phyloP scores from a whole-genome alignment of 2,329 filamentous ascomycete genomes.

The Beauveria scarabaeidicola region DNA sequence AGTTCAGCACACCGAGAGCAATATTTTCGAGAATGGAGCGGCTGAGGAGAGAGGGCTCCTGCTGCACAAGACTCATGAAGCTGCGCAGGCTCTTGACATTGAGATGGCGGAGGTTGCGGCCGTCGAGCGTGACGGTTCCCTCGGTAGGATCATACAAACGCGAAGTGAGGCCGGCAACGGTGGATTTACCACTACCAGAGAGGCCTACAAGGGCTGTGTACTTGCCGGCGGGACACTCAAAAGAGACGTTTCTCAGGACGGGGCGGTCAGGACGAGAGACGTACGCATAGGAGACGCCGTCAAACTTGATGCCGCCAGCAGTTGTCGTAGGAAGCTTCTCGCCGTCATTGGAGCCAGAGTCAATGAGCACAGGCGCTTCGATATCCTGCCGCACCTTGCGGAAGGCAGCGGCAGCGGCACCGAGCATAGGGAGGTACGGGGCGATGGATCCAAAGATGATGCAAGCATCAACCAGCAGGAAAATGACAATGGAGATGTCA shows the following conservation, averaged over 20 bases:
- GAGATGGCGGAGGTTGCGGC: slow-evolving; percentile 36
- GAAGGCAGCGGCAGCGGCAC: slow-evolving; percentile 49
- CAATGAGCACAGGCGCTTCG: slow-evolving; percentile 38
- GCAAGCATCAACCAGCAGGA: slow-evolving; percentile 54
- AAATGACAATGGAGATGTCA: slow-evolving; percentile 54
- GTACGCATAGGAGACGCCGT: slow-evolving; percentile 37
- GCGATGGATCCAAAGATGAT: slow-evolving; percentile 56
- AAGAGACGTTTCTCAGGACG: slow-evolving; percentile 35
- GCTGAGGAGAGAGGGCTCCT: slow-evolving; percentile 36
- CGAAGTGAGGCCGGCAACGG: slow-evolving; percentile 44
- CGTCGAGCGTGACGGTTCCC: slow-evolving; percentile 40
- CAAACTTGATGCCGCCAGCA: slow-evolving; percentile 27
- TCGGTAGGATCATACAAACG: slow-evolving; percentile 48
- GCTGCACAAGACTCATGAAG: slow-evolving; percentile 36
- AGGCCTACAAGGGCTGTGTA: slow-evolving; percentile 50
- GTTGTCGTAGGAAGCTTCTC: slow-evolving; percentile 37
- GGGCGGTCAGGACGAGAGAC: slow-evolving; percentile 32
- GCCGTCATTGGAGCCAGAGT: slow-evolving; percentile 28
- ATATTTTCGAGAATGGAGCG: slow-evolving; percentile 44
- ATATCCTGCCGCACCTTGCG: slow-evolving; percentile 51
- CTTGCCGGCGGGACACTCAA: slow-evolving; percentile 40
- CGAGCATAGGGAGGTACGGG: slow-evolving; percentile 53
- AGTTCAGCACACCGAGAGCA: slow-evolving; percentile 39
- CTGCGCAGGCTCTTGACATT: slow-evolving; percentile 37
- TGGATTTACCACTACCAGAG: slow-evolving; percentile 51